phyloP scores from a whole-genome alignment of 495 filamentous ascomycete genomes.

The Penicillium flavigenum region DNA sequence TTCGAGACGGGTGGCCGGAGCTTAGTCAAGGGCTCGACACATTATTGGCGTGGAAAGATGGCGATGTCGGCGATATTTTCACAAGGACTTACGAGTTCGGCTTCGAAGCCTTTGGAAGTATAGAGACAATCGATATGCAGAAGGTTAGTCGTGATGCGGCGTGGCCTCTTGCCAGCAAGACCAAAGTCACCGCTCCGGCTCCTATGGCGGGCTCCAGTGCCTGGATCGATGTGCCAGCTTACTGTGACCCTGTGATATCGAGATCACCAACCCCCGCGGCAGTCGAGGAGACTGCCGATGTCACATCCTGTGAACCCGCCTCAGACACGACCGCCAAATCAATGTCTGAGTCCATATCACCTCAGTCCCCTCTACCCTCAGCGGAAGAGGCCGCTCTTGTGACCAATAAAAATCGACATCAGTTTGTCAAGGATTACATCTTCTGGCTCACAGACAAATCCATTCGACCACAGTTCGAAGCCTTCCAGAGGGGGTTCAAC shows the following conservation, averaged over 20 bases:
- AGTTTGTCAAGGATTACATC: slow-evolving; percentile 87
- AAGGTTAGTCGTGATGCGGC: slow-evolving; percentile 36
- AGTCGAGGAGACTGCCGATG: slow-evolving; percentile 26
- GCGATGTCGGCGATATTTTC: slow-evolving; percentile 78
- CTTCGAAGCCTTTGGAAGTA: slow-evolving; percentile 63
- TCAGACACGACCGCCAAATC: slow-evolving; percentile 25
- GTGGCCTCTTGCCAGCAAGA: slow-evolving; percentile 35
- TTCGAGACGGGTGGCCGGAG: slow-evolving; percentile 84
- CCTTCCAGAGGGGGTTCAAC: slow-evolving; percentile 81
- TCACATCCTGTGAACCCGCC: slow-evolving; percentile 8
- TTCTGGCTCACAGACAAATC: slow-evolving; percentile 78
- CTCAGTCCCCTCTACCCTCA: slow-evolving; percentile 27
- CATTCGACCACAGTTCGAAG: slow-evolving; percentile 71
- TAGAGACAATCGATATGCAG: slow-evolving; percentile 57
- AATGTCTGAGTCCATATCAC: slow-evolving; percentile 14
- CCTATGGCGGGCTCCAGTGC: slow-evolving; percentile 19
- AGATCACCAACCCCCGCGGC: slow-evolving; percentile 32
- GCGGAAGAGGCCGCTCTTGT: slow-evolving; percentile 51
- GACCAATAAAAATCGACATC: slow-evolving; percentile 71
- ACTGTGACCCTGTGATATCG: slow-evolving; percentile 18
- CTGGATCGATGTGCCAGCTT: slow-evolving; percentile 29
- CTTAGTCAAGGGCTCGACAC: slow-evolving; percentile 68
- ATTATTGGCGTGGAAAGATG: slow-evolving; percentile 74
- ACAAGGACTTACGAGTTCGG: slow-evolving; percentile 81
- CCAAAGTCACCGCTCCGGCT: not conserved